Base-by-base conservation (phyloP, 371 early-diverging fungal species). In the Umbelopsis sp. region DNA sequence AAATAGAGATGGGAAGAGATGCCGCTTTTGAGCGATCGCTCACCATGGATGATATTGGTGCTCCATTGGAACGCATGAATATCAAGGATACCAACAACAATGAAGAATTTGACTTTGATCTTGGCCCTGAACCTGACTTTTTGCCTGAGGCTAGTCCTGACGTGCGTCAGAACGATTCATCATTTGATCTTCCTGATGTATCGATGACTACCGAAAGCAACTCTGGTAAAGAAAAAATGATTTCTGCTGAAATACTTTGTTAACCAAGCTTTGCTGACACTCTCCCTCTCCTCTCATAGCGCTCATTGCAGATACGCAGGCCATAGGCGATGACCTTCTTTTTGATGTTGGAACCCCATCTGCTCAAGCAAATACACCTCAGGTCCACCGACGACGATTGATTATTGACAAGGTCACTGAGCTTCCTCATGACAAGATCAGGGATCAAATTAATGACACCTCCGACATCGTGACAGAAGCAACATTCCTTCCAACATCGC, bases 331-430 rank as follows among this genome's bases (percentile, higher is more conserved):
- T 57, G 57, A 57, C 29, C 35, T 57, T 1, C 57, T 78, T 50
- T 79, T 81, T 63, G 77, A 77, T 62, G 63, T 74, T 12, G 73
- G 77, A 18, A 67, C 63, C 46, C 50, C 66, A 14, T 3, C 66
- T 18, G 20, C 70, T 1, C 57, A 57, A 12, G 57, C 57, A 35
- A 57, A 57, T 57, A 57, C 57, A 18, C 63, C 76, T 50, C 67
- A 69, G 29, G 76, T 74, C 52, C 74, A 78, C 50, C 72, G 89
- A 65, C 89, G 91, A 66, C 84, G 85, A 62, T 74, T 92, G 18
- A 77, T 91, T 4, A 84, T 91, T 1, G 94, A 95, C 72, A 79
- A 82, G 4, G 77, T 83, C 35, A 93, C 89, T 0, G 92, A 93
- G 75, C 85, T 94, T 66, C 78, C 91, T 7, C 79, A 83, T 64